These are phyloP conservation scores for Crinitomyces ghanaensis DNA, from an alignment of 805 yeast species.

Conservation along the genomic window DNA sequence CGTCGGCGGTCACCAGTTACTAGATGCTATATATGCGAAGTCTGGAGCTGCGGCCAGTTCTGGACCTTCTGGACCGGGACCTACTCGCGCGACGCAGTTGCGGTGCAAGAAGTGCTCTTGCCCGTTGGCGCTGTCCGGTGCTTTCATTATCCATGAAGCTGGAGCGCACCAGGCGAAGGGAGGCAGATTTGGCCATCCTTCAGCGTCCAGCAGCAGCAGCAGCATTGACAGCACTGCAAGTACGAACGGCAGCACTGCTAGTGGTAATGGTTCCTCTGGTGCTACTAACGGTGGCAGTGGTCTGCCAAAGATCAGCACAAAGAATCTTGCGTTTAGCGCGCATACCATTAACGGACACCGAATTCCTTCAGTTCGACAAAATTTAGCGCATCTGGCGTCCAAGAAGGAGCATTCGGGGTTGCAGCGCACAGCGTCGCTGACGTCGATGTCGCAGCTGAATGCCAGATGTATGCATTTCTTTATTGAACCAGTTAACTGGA, in stretches of 20 bases:
- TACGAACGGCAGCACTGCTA: not conserved
- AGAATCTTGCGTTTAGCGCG: no score
- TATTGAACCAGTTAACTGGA: conserved; percentile 86
- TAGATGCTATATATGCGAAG: no score
- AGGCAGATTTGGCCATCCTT: not conserved
- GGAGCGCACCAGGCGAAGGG: conserved; percentile 1
- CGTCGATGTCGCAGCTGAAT: conserved; percentile 11
- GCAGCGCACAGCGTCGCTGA: not conserved
- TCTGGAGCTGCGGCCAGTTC: no score
- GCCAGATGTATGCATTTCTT: conserved; percentile 68
- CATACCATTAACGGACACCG: no score
- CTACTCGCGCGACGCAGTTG: conserved; percentile 25
- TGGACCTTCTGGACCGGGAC: no score
- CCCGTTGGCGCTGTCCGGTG: conserved; percentile 48
- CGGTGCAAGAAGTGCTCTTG: conserved; percentile 80
- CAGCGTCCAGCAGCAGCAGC: not conserved
- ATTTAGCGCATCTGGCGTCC: not conserved
- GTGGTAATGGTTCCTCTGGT: not conserved
- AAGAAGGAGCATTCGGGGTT: not conserved
- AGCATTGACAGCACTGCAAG: not conserved
- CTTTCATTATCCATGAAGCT: conserved; percentile 46
- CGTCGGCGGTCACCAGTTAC: no score
- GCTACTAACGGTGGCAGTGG: no score
- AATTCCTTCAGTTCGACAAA: not conserved
- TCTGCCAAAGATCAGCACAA: no score